A percentile compares a stretch with the other conserved stretches of the same genome.
Conservation (phyloP, 306 rosid species). For the Trifolium repens region DNA sequence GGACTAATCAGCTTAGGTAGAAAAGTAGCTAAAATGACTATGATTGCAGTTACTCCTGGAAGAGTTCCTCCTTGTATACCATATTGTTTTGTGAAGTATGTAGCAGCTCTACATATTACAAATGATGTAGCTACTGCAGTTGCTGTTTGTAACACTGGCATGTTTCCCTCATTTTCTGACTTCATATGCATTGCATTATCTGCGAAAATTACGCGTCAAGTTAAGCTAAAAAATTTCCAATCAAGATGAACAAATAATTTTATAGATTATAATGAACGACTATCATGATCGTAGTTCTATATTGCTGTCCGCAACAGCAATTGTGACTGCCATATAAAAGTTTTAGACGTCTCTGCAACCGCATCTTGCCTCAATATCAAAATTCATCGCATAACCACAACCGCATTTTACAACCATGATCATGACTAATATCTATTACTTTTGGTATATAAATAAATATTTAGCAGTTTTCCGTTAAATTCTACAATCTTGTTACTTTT, state of each 20-base stretch:
- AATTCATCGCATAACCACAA: background rate
- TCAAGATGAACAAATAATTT: background rate
- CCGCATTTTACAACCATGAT: background rate
- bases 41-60: slow-evolving; percentile 63
- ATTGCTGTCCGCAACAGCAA: background rate
- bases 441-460: too few species aligned
- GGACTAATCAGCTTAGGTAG: slow-evolving; percentile 57
- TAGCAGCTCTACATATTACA: slow-evolving; percentile 57
- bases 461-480: too few species aligned
- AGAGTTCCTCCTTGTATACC: slow-evolving; percentile 69
- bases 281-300: background rate
- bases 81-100: slow-evolving; percentile 45
- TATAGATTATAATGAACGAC: background rate
- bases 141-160: slow-evolving; percentile 55
- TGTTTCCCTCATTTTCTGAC: slow-evolving; percentile 36
- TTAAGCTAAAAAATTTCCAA: background rate
- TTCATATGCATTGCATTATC: slow-evolving; percentile 46
- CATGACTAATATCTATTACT: too few species aligned
- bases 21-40: slow-evolving; percentile 65
- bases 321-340: background rate
- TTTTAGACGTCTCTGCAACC: background rate
- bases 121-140: slow-evolving; percentile 65
- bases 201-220: slow-evolving; percentile 35
- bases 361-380: background rate
- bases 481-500: too few species aligned